These are phyloP conservation scores for Neofusicoccum ribis DNA, from an alignment of 2,329 filamentous ascomycete genomes.

Conservation along the genomic window DNA sequence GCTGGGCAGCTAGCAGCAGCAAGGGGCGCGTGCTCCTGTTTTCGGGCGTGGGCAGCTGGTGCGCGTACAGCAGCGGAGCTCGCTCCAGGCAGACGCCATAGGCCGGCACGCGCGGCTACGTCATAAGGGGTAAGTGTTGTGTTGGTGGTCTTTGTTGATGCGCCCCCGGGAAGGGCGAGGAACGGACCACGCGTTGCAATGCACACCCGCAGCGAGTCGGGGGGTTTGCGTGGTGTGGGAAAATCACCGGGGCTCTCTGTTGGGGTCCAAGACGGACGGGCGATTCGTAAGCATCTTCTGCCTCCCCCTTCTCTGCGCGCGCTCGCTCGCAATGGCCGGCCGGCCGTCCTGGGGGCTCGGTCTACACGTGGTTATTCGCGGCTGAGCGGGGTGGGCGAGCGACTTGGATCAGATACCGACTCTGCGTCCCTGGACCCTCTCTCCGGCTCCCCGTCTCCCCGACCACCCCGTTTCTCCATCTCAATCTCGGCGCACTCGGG, in stretches of 20 bases:
- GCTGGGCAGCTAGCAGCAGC: not conserved
- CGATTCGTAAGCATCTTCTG: not conserved
- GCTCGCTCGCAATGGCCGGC: no score
- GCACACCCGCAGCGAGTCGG: no score
- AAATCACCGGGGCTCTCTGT: no score
- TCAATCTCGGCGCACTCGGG: not conserved
- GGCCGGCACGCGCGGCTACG: not conserved
- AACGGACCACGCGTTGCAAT: not conserved
- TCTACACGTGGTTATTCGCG: no score
- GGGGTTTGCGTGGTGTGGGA: no score
- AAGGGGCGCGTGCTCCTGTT: not conserved
- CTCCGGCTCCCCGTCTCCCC: not conserved
- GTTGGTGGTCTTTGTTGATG: not conserved
- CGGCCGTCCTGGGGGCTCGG: no score
- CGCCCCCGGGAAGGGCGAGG: not conserved
- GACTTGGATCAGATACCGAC: not conserved
- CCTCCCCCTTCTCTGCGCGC: no score
- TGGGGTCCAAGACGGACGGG: no score
- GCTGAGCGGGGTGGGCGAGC: no score
- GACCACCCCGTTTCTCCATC: not conserved
- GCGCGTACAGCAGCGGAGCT: no score
- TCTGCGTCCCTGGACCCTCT: not conserved
- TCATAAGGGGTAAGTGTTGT: not conserved
- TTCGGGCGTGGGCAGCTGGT: not conserved
- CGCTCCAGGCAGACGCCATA: not conserved